Evolutionary conservation across 2,329 filamentous ascomycete genomes (phyloP), one percentile per base, ranked within the genome.

Genomic region (Torrubiella hemipterigena): DNA sequence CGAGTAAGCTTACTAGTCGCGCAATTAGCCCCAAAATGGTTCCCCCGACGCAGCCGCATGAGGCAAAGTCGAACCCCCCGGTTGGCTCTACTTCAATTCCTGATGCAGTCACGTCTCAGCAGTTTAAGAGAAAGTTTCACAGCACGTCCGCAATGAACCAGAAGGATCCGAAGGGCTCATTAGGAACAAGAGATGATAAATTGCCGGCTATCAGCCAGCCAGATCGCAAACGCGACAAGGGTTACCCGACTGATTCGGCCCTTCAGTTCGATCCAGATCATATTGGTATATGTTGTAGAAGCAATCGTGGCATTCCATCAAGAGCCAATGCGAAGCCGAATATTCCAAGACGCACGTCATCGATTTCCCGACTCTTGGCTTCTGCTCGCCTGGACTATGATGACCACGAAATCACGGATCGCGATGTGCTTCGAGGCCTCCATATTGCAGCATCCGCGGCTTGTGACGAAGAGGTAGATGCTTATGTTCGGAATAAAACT

Each of bases 361-460:
- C 55, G 3, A 51, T 55, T n/a, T 41, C 36, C 21, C 42, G 37
- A 12, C 47, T 35, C 17, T 32, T 42, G 14, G 36, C 32, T 21
- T 46, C 39, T 12, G 31, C 37, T 7, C 41, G 43, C 5, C 21
- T 38, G 13, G 52, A 55, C 17, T 42, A 50, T n/a, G 51, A 56
- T 7, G 56, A 62, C 33, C 40, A 41, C 10, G 45, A 54, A 21
- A 60, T 70, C 18, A 50, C 49, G 16, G 63, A 73, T 42, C 55
- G 58, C 27, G 65, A 71, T 42, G 62, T 75, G 4, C 56, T 74
- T 29, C 56, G 61, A 30, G 71, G 70, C 0, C 50, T 76, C 9
- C 65, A 67, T 36, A 60, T 74, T 23, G 69, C 68, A 5, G 61
- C 67, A 18, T 65, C 64, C 5, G 71, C 70, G 9, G 69, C 69